Evolutionary conservation across 2,329 filamentous ascomycete species (phyloP), one percentile per base, ranked within the genome.

Genomic region (Cryoendolithus antarcticus): DNA sequence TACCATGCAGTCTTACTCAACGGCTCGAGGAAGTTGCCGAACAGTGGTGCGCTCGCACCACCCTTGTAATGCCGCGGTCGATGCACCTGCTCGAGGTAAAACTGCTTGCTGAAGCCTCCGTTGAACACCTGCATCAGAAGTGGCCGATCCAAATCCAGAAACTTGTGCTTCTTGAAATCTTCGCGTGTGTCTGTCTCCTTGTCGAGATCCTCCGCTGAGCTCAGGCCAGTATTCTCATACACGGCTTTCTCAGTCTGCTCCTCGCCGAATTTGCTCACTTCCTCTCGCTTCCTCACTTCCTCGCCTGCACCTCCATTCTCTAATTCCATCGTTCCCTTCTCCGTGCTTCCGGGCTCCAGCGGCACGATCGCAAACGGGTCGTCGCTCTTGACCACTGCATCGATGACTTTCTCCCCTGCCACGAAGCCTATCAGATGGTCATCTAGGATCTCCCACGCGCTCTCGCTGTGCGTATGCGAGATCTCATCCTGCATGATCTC

Each of bases 11-110:
- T 98, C 70, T 88, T 82, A 61, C 80, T 88, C 43, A 98, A 66
- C 10, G 91, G 91, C 65, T 98, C 91, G 11, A 98, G 70, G 60
- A 98, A 93, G 65, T 98, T 96, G 44, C 91, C 91, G 62, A 98
- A 98, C 15, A 98, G 65, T 12, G 91, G 91, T 30, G 91, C 91
- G 5, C 86, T 95, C 46, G 78, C 77, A 42, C 91, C 91, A 48
- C 89, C 89, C 59, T 80, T 93, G 71, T 96, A 98, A 62, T 98
- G 89, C 43, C 91, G 79, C 11, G 91, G 91, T 33, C 91, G 80
- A 60, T 98, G 91, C 37, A 98, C 84, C 61, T 98, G 91, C 51
- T 95, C 80, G 13, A 98, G 73, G 57, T 98, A 98, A 58, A 98
- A 98, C 11, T 85, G 77, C 61, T 95, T 98, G 59, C 67, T 77